phyloP scores from a whole-genome alignment of 1,139 yeast genomes.

The Hyphopichia buzzinii region DNA sequence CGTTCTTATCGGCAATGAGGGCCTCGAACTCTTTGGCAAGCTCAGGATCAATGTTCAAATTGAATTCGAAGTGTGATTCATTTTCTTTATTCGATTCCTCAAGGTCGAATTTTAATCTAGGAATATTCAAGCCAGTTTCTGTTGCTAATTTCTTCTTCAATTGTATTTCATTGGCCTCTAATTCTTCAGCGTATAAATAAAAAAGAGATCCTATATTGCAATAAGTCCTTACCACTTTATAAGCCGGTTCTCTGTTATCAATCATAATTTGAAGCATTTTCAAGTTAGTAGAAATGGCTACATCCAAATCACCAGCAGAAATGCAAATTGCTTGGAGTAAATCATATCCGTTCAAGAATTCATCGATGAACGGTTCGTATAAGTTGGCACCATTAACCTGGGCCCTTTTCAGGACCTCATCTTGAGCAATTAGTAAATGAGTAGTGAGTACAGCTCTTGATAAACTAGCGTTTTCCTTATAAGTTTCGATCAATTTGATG shows the following conservation, averaged over 20 bases:
- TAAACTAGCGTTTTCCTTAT: conserved; percentile 46
- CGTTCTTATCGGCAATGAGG: background rate
- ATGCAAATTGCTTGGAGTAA: conserved; percentile 65
- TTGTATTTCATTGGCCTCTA: conserved; percentile 49
- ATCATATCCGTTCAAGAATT: conserved; percentile 72
- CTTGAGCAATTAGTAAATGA: conserved; percentile 65
- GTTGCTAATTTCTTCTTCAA: conserved; percentile 18
- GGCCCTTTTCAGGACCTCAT: conserved; percentile 35
- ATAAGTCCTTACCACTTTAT: conserved; percentile 62
- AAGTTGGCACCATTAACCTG: conserved; percentile 34
- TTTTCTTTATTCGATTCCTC: background rate
- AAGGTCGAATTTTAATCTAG: background rate
- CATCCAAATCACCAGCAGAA: conserved; percentile 61
- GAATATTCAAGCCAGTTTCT: background rate
- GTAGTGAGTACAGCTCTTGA: conserved; percentile 59
- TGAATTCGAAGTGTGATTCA: background rate
- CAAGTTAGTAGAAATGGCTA: conserved; percentile 62
- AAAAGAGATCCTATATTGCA: conserved; percentile 72
- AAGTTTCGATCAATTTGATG: conserved; percentile 57
- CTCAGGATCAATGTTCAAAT: background rate
- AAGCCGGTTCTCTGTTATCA: conserved; percentile 64
- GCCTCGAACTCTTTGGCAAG: background rate
- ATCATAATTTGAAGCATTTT: conserved; percentile 75
- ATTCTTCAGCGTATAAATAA: conserved; percentile 68
- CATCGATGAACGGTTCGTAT: conserved; percentile 75